Evolutionary conservation across 1,139 yeast genomes (phyloP).

Genomic region (Petasospora rhodanensis): DNA sequence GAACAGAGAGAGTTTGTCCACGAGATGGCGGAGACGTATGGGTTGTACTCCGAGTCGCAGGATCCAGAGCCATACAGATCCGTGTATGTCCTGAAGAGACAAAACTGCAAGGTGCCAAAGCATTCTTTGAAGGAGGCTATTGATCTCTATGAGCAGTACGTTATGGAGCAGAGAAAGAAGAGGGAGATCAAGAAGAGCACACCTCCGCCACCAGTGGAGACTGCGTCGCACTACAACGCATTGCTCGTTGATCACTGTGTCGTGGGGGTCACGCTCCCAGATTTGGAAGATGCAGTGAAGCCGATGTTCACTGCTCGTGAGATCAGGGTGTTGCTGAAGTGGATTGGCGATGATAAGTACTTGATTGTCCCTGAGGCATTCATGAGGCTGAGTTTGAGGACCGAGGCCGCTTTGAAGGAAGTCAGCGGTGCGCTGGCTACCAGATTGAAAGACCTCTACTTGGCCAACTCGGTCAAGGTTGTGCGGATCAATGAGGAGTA

Average conservation of each 20-base stretch:
- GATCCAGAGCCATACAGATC: slow-evolving; percentile 78
- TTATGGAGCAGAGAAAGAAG: slow-evolving; percentile 30
- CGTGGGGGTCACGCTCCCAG: slow-evolving; percentile 47
- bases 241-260: slow-evolving; percentile 49
- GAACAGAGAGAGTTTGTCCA: slow-evolving; percentile 72
- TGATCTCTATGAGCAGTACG: slow-evolving; percentile 28
- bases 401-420: slow-evolving; percentile 27
- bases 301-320: slow-evolving; percentile 26
- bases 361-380: slow-evolving; percentile 38
- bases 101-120: slow-evolving; percentile 30
- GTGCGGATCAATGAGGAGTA: slow-evolving; percentile 24
- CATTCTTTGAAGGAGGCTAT: slow-evolving; percentile 27
- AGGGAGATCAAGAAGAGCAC: slow-evolving; percentile 18
- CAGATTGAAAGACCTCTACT: slow-evolving; percentile 20
- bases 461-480: slow-evolving; percentile 27
- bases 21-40: slow-evolving; percentile 55
- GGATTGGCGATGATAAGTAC: slow-evolving; percentile 41
- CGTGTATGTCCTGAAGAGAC: slow-evolving; percentile 51
- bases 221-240: slow-evolving; percentile 38
- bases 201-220: slow-evolving; percentile 8
- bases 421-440: slow-evolving; percentile 23
- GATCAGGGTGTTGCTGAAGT: slow-evolving; percentile 29
- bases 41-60: slow-evolving; percentile 65
- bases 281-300: slow-evolving; percentile 35
- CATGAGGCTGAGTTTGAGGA: slow-evolving; percentile 22